These are phyloP conservation scores for Pichia membranifaciens DNA, from an alignment of 805 yeast genomes.

Conservation along the genomic window DNA sequence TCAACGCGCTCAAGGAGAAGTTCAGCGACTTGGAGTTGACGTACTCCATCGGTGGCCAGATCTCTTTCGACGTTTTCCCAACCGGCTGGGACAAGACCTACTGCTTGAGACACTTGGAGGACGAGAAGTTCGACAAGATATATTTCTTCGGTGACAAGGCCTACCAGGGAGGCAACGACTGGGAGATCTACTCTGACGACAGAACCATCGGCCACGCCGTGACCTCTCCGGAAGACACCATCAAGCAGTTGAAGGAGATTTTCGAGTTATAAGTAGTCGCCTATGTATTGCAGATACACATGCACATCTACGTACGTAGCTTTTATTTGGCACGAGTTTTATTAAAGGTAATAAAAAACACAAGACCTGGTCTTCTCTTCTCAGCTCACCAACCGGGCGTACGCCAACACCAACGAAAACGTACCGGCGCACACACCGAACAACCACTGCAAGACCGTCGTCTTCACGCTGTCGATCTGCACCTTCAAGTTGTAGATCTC, in stretches of 20 bases:
- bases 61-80: slow-evolving; percentile 99
- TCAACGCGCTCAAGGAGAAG: slow-evolving; percentile 72
- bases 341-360: background rate
- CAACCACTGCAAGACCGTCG: slow-evolving; percentile 97
- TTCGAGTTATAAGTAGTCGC: slow-evolving; percentile 44
- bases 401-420: slow-evolving; percentile 87
- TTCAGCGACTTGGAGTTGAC: slow-evolving; percentile 84
- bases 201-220: slow-evolving; percentile 98
- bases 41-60: slow-evolving; percentile 98
- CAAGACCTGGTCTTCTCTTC: background rate
- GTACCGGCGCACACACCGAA: slow-evolving; percentile 99
- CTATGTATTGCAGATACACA: background rate
- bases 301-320: background rate
- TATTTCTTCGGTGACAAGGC: slow-evolving; percentile 99
- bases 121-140: slow-evolving; percentile 77
- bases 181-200: slow-evolving; percentile 85
- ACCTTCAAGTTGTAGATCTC: slow-evolving; percentile 92
- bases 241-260: slow-evolving; percentile 73
- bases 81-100: slow-evolving; percentile 99
- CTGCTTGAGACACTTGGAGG: slow-evolving; percentile 85
- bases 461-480: slow-evolving; percentile 91
- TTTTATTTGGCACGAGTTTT: background rate
- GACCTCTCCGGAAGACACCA: slow-evolving; percentile 82
- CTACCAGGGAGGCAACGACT: slow-evolving; percentile 96
- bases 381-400: slow-evolving; percentile 57